Conservation (phyloP, 805 yeast species). For the Metschnikowia kunwiensis region DNA sequence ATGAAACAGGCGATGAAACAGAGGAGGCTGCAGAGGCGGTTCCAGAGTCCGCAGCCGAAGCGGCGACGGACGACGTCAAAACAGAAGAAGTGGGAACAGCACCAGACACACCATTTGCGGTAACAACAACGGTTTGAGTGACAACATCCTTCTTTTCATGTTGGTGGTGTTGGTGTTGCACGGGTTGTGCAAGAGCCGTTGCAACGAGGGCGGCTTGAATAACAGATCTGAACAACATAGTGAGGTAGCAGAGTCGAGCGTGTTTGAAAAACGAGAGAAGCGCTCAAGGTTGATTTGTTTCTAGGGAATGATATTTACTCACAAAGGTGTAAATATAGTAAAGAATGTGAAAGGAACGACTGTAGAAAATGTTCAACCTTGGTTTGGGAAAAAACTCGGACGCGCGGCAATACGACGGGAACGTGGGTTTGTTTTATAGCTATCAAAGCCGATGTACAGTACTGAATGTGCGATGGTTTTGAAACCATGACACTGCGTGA, state of each 20-base stretch:
- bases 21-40: conserved; percentile 24
- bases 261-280: conserved; percentile 11
- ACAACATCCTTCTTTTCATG: conserved; percentile 54
- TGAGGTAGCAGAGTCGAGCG: not conserved
- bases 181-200: conserved; percentile 56
- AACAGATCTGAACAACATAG: conserved; percentile 49
- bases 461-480: conserved; percentile 5
- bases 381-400: conserved; percentile 10
- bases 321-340: conserved; percentile 1
- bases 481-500: conserved; percentile 1
- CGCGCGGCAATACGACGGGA: too few relatives aligned
- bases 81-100: conserved; percentile 20
- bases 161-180: conserved; percentile 54
- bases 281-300: conserved; percentile 19
- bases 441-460: conserved; percentile 1
- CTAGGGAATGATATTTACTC: conserved; percentile 22
- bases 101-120: conserved; percentile 41
- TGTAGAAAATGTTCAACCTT: conserved; percentile 29
- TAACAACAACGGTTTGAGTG: conserved; percentile 50
- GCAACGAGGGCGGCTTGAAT: conserved; percentile 50
- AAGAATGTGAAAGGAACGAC: conserved; percentile 33
- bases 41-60: conserved; percentile 2
- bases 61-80: not conserved
- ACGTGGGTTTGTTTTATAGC: conserved; percentile 7
- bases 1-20: conserved; percentile 7